Evolutionary conservation across 768 basidiomycete genomes (phyloP).

Genomic region (Tulasnella sp.): DNA sequence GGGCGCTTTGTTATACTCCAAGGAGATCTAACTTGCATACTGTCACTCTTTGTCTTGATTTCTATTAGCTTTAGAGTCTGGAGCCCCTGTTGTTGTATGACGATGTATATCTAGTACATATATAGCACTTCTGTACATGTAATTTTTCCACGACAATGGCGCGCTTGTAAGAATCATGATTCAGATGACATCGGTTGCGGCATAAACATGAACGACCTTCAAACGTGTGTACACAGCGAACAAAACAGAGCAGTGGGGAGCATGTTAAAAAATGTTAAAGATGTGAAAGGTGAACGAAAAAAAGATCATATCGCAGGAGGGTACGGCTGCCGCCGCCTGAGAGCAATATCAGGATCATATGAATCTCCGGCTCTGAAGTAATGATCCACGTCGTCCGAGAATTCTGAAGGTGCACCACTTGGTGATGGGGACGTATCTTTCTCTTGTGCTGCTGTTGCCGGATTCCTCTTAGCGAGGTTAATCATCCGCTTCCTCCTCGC

Average conservation of each 20-base stretch:
- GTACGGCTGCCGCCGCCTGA: constrained; percentile 1
- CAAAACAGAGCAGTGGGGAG: neutral
- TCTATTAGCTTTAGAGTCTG: neutral
- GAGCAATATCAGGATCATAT: neutral
- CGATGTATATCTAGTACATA: neutral
- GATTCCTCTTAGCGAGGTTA: constrained; percentile 36
- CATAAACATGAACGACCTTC: no score
- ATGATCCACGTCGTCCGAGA: constrained; percentile 51
- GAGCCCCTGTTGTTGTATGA: neutral
- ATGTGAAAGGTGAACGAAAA: neutral
- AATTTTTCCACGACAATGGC: no score
- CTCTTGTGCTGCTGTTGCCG: constrained; percentile 25
- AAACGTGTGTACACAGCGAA: neutral
- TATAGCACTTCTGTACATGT: neutral
- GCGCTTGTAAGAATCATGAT: no score
- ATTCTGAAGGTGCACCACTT: constrained; percentile 33
- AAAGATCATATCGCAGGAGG: neutral
- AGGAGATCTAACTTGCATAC: neutral
- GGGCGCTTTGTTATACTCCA: constrained; percentile 4
- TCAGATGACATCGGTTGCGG: no score
- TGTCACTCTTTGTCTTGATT: neutral
- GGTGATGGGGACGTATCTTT: constrained; percentile 22
- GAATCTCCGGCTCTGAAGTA: constrained; percentile 42
- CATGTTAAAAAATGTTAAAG: no score
- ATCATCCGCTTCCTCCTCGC: constrained; percentile 70